Conservation (phyloP, 352 stramenopile genomes). For the Phytophthora pluvialis region DNA sequence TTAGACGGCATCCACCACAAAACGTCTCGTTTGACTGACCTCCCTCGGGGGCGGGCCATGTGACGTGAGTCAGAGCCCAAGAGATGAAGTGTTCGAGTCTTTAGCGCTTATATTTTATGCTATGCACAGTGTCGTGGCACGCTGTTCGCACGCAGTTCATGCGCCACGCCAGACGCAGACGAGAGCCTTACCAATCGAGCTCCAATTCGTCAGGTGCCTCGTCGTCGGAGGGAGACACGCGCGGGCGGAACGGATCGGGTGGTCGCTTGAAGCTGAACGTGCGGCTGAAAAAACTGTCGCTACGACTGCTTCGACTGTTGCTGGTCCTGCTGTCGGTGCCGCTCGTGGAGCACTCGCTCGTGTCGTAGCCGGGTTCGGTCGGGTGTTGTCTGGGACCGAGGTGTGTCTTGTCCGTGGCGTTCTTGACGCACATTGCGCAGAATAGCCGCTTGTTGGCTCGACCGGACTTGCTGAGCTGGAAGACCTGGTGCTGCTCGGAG, state of each 20-base stretch:
- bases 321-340: constrained; percentile 25
- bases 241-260: constrained; percentile 28
- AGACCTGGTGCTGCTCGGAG: constrained; percentile 37
- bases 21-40: constrained; percentile 3
- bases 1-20: neutral
- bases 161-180: neutral
- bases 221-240: constrained; percentile 27
- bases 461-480: constrained; percentile 34
- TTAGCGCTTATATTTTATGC: constrained; percentile 29
- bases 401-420: constrained; percentile 21
- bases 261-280: constrained; percentile 35
- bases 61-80: constrained; percentile 10
- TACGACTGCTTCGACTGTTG: constrained; percentile 26
- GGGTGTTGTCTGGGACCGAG: neutral
- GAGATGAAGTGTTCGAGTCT: constrained; percentile 14
- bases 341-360: constrained; percentile 24
- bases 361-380: constrained; percentile 5
- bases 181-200: constrained; percentile 26
- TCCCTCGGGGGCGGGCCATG: constrained; percentile 11
- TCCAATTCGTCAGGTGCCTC: constrained; percentile 28
- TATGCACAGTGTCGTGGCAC: neutral
- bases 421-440: constrained; percentile 42
- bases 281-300: constrained; percentile 28
- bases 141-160: constrained; percentile 6
- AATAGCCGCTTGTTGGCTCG: constrained; percentile 36